Evolutionary conservation across 2,329 filamentous ascomycete genomes (phyloP).

Genomic region (Apiospora phragmitis): DNA sequence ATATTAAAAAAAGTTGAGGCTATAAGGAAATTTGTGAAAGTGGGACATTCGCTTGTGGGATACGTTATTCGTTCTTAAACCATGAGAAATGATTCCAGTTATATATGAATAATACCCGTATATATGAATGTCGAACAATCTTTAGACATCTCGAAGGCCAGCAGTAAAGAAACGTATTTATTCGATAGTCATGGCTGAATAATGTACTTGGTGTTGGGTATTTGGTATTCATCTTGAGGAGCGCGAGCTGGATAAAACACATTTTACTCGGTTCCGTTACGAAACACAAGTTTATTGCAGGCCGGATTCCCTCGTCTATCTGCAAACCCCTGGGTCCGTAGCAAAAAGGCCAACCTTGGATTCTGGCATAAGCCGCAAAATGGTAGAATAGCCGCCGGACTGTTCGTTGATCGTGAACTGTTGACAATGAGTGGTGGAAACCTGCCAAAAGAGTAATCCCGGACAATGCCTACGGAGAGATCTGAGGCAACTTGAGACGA

Average conservation of each 20-base stretch:
- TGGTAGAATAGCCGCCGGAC: background rate
- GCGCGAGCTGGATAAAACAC: background rate
- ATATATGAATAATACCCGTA: no score
- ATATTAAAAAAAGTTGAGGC: no score
- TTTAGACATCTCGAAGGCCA: no score
- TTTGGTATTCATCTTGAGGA: no score
- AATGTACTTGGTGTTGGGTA: no score
- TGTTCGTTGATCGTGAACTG: background rate
- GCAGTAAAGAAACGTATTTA: no score
- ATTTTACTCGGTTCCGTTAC: background rate
- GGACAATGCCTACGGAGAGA: background rate
- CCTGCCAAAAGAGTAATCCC: background rate
- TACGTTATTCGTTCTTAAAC: no score
- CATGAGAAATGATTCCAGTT: no score
- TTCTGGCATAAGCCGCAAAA: background rate
- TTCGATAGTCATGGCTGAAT: background rate
- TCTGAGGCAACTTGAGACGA: conserved; percentile 8
- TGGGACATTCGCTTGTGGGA: no score
- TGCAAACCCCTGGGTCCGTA: background rate
- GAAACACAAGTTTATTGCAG: background rate
- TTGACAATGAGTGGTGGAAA: background rate
- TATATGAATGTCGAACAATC: no score
- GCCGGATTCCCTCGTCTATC: background rate
- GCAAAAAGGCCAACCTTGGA: background rate
- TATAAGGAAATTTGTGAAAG: no score